Conservation (phyloP, 352 stramenopile species). For the Blastocystis sp. region DNA sequence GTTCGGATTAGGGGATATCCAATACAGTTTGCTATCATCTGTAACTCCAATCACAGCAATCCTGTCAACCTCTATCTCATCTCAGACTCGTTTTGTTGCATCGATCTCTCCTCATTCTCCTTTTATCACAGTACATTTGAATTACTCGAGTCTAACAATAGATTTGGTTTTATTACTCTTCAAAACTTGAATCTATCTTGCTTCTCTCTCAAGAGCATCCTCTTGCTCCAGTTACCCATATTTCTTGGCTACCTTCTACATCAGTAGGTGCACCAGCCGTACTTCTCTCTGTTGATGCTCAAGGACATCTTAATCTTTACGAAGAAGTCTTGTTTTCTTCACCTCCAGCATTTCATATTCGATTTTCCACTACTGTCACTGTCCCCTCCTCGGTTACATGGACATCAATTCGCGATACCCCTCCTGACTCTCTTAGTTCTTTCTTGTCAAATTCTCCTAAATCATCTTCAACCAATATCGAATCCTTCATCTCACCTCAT, state of each 20-base stretch:
- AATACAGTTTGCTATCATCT: neutral
- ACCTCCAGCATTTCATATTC: neutral
- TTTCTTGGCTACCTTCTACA: neutral
- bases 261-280: neutral
- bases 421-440: too few species aligned
- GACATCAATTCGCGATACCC: neutral
- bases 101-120: neutral
- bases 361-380: neutral
- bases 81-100: neutral
- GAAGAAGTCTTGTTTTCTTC: constrained; percentile 1
- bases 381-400: neutral
- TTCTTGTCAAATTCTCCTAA: too few species aligned
- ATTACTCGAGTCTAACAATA: neutral
- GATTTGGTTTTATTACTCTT: neutral
- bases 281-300: neutral
- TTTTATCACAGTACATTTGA: neutral
- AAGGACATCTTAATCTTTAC: neutral
- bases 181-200: neutral
- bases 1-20: neutral
- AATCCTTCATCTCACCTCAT: too few species aligned
- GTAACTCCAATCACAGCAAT: neutral
- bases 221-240: neutral
- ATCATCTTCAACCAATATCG: too few species aligned
- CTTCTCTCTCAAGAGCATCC: neutral
- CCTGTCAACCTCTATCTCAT: neutral